Percentiles rank a stretch among this genome's conserved stretches.
phyloP scores from a whole-genome alignment of 2,329 filamentous ascomycete genomes.

The Cytospora leucostoma region DNA sequence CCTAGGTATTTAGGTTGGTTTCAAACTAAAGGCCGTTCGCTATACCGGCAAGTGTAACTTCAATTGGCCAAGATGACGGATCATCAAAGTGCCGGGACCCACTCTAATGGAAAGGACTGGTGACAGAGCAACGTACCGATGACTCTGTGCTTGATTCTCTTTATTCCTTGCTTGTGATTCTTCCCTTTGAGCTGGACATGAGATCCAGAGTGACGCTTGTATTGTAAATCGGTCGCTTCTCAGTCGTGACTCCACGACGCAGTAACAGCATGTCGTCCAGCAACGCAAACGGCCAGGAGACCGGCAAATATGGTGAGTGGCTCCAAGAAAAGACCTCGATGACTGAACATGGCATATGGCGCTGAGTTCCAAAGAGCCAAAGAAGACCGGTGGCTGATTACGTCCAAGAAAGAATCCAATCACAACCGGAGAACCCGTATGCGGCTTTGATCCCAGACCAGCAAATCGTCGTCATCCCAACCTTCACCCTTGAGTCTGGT shows the following conservation, averaged over 20 bases:
- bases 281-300: constrained; percentile 15
- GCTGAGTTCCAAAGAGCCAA: neutral
- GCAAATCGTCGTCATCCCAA: constrained; percentile 80
- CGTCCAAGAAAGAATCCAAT: constrained; percentile 63
- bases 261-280: constrained; percentile 10
- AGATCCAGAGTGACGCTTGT: neutral
- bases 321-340: neutral
- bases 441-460: constrained; percentile 84
- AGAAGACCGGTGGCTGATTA: constrained; percentile 60
- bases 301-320: constrained; percentile 26
- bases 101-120: neutral
- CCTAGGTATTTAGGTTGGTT: neutral
- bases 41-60: neutral
- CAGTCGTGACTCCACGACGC: neutral
- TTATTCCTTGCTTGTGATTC: neutral
- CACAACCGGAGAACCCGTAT: constrained; percentile 91
- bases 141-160: neutral
- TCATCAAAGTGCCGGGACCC: neutral
- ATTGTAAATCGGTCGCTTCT: neutral
- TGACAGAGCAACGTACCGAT: neutral
- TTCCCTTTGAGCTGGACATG: neutral
- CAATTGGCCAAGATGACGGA: neutral
- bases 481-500: constrained; percentile 91
- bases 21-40: neutral
- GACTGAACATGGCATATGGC: neutral